Evolutionary conservation across 441 rosid genomes (phyloP).

Genomic region (Jatropha multifida): DNA sequence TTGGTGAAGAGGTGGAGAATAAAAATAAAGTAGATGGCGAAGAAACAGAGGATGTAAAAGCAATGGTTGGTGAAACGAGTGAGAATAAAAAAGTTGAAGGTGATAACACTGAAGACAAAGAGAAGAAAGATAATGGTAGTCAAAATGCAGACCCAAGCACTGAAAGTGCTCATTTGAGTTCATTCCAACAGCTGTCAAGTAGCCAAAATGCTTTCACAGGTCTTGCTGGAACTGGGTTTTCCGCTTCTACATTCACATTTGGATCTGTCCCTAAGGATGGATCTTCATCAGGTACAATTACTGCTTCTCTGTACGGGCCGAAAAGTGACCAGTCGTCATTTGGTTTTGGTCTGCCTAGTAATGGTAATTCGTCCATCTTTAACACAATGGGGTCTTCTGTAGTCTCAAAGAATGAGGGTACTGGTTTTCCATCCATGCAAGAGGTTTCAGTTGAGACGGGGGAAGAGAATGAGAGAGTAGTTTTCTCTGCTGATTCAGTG

Average conservation of each 20-base stretch:
- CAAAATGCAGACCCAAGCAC: conserved; percentile 42
- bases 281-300: conserved; percentile 36
- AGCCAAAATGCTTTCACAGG: conserved; percentile 89
- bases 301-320: conserved; percentile 45
- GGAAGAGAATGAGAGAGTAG: conserved; percentile 77
- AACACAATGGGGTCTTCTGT: conserved; percentile 41
- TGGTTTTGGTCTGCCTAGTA: conserved; percentile 56
- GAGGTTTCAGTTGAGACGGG: conserved; percentile 87
- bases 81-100: conserved; percentile 23
- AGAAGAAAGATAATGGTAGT: conserved; percentile 35
- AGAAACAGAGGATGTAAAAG: conserved; percentile 25
- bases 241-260: conserved; percentile 61
- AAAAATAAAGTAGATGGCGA: conserved; percentile 11
- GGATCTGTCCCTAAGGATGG: conserved; percentile 53
- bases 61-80: conserved; percentile 6
- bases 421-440: conserved; percentile 62
- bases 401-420: conserved; percentile 49
- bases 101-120: conserved; percentile 29
- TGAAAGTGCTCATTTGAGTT: conserved; percentile 52
- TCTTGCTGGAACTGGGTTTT: conserved; percentile 82
- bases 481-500: conserved; percentile 71
- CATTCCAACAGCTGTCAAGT: conserved; percentile 90
- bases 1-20: conserved; percentile 5
- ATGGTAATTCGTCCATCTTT: conserved; percentile 68
- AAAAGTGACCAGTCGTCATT: conserved; percentile 50